Conservation (phyloP, 164 flowering plant genomes). For the Berberis thunbergii region DNA sequence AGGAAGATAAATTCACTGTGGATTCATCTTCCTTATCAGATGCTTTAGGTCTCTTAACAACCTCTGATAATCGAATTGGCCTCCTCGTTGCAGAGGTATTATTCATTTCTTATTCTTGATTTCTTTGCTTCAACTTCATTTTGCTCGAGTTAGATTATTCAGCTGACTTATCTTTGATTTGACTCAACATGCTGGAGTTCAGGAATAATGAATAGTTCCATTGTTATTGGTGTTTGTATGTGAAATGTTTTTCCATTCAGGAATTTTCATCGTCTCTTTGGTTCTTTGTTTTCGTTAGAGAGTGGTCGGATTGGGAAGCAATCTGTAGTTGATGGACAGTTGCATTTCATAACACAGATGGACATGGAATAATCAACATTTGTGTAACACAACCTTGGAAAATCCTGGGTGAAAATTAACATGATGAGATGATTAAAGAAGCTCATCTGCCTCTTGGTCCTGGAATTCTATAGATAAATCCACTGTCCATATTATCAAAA, state of each 20-base stretch:
- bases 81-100: conserved; percentile 69
- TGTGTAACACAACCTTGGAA: too few relatives aligned
- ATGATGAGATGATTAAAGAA: too few relatives aligned
- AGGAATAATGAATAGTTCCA: background rate
- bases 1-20: conserved; percentile 35
- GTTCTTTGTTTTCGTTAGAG: too few relatives aligned
- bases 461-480: too few relatives aligned
- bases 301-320: too few relatives aligned
- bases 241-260: background rate
- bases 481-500: too few relatives aligned
- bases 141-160: background rate
- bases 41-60: conserved; percentile 44
- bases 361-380: too few relatives aligned
- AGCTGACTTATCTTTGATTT: background rate
- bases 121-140: background rate
- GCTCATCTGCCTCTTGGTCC: too few relatives aligned
- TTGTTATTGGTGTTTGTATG: background rate
- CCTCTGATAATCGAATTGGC: conserved; percentile 53
- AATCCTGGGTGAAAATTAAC: too few relatives aligned
- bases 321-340: too few relatives aligned
- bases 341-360: too few relatives aligned
- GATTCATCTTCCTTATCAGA: conserved; percentile 56
- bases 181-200: background rate
- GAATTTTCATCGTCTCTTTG: too few relatives aligned
- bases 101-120: conserved; percentile 1